Evolutionary conservation across 2,329 filamentous ascomycete genomes (phyloP), one percentile per base, ranked within the genome.

Genomic region (Clarireedia sp.): DNA sequence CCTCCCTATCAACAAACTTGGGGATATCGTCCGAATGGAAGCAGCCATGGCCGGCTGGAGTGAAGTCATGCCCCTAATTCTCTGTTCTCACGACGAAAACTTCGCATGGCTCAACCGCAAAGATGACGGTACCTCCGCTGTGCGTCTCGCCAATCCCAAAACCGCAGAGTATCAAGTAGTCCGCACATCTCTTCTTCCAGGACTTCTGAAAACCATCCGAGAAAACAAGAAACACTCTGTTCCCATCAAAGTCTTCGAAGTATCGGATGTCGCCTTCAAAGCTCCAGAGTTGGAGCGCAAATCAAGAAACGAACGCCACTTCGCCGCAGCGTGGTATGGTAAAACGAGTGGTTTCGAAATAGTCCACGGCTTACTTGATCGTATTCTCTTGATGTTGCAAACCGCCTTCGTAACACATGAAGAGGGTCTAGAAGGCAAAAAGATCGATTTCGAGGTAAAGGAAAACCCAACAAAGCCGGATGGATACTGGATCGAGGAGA

Each of bases 61-160:
- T 54, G 94, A 99, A 75, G 92, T 96, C 55, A 86, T 99, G 81
- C 92, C 94, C 24, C 79, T 99, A 26, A 97, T 96, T 63, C 82
- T 99, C 54, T 99, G 94, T 78, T 95, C 90, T 46, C 90, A 96
- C 71, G 92, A 97, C 68, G 94, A 99, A 78, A 99, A 99, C 76
- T 99, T 97, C 71, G 86, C 80, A 57, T 96, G 89, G 87, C 78
- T 99, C 51, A 96, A 96, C 74, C 86, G 90, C 68, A 84, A 85
- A 68, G 91, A 96, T 63, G 88, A 95, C 66, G 89, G 89, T 61
- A 85, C 80, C 57, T 90, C 86, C 0, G 90, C 89, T 26, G 83
- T 96, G 63, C 85, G 83, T 65, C 85, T 96, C 41, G 89, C 89
- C 61, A 96, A 96, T 71, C 91, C 91, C 55, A 96, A 96, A 77